Base-by-base conservation (phyloP, 2,329 filamentous ascomycete species). In the Elsinoe australis region DNA sequence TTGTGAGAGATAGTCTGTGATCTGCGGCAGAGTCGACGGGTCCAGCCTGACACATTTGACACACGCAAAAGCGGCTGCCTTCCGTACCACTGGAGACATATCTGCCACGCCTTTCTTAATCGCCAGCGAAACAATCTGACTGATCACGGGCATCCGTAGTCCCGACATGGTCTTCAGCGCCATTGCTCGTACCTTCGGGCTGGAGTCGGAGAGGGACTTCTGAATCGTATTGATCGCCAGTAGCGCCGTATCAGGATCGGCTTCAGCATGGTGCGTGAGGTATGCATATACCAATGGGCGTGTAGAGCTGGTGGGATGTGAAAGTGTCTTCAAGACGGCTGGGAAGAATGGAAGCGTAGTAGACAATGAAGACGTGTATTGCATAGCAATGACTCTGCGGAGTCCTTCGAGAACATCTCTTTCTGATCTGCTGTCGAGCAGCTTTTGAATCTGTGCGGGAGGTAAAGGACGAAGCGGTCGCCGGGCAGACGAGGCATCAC, bases 201-300 rank as follows among this genome's bases (percentile, higher is more conserved):
- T 95, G 50, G 82, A 75, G 67, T 98, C 92, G 18, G 88, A 94
- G 51, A 98, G 78, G 7, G 90, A 95, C 68, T 95, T 96, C 63
- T 98, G 92, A 58, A 98, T 96, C 5, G 92, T 94, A 68, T 98
- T 98, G 76, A 98, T 95, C 51, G 89, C 95, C 35, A 98, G 77
- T 29, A 98, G 77, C 15, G 92, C 89, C 36, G 95, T 85, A 67
- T 98, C 92, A 50, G 90, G 92, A 61, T 96, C 92, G 54, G 88
- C 81, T 65, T 96, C 92, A 64, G 92, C 92, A 75, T 98, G 89
- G 64, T 94, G 87, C 52, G 96, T 83, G 53, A 98, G 81, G 68
- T 95, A 98, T 64, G 95, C 94, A 72, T 98, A 98, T 53, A 98
- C 92, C 49, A 98, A 80, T 67, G 96, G 96, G 70, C 95, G 94